Base-by-base conservation (phyloP, 768 basidiomycete genomes). In the Pholiota conissans region DNA sequence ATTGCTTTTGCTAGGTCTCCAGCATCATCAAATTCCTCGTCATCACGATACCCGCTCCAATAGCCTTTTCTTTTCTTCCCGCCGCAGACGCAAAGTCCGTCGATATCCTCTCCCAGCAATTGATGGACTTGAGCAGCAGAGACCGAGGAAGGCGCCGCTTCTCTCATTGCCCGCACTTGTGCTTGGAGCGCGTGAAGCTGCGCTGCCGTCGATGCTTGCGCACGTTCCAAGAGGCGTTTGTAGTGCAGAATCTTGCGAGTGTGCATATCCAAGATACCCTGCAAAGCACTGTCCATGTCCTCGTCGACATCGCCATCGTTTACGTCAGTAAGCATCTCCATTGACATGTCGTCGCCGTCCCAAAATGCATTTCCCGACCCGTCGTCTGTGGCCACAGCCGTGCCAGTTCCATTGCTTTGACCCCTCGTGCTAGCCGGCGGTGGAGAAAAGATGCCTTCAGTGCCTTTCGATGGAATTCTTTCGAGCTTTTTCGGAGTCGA, bases 131-230 rank as follows among this genome's bases (percentile, higher is more conserved):
- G 60, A 22, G 55, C 58, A 13, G 59, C 58, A 57, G 64, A 62
- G 45, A 51, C 59, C 52, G 50, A 60, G 37, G 64, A 59, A 14
- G 61, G 64, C 35, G 71, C 58, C 59, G 72, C 79, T 11, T 75
- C 72, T 40, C 88, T 84, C 28, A 93, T 74, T 26, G 90, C 75
- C 11, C 84, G 78, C 3, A 92, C 76, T 66, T 94, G 90, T 1
- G 91, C 91, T 71, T 93, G 91, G 0, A 95, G 75, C 0, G 93
- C 91, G 65, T 94, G 91, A 1, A 93, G 75, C 65, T 94, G 93
- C 1, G 91, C 87, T 0, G 91, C 90, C 1, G 88, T 80, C 8
- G 86, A 84, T 2, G 87, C 84, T 63, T 94, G 93, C 0, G 90
- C 81, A 37, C 87, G 87, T 62, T 94, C 91, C 11, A 94, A 80